Evolutionary conservation across 768 basidiomycete genomes (phyloP).

Genomic region (Suillus subalutaceus): DNA sequence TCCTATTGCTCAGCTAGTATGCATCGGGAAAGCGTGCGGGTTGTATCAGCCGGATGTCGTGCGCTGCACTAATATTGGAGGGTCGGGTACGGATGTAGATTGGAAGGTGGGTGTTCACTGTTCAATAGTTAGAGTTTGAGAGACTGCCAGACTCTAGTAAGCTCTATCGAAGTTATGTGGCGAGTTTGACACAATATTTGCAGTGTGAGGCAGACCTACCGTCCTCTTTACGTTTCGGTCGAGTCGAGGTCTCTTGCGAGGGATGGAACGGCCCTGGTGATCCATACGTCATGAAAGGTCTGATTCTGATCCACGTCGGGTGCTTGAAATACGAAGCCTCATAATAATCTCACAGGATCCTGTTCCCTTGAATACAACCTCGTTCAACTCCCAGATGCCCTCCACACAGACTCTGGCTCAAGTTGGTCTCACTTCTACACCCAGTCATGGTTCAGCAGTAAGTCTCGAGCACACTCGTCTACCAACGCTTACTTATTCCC

Average conservation of each 20-base stretch:
- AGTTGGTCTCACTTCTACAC: constrained; percentile 16
- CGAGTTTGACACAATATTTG: constrained; percentile 14
- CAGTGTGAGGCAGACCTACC: constrained; percentile 93
- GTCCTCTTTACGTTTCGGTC: constrained; percentile 77
- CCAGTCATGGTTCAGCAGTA: constrained; percentile 26
- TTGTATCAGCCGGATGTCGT: constrained; percentile 83
- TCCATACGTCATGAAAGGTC: constrained; percentile 83
- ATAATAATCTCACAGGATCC: constrained; percentile 55
- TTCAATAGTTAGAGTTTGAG: background rate
- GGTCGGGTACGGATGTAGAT: constrained; percentile 77
- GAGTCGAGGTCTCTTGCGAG: constrained; percentile 87
- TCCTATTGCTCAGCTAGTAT: constrained; percentile 78
- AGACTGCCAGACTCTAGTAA: background rate
- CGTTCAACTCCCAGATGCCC: constrained; percentile 58
- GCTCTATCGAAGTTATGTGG: constrained; percentile 5
- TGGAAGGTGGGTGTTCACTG: constrained; percentile 70
- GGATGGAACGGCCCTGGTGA: constrained; percentile 88
- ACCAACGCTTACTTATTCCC: constrained; percentile 8
- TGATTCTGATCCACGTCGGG: constrained; percentile 14
- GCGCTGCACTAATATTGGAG: constrained; percentile 81
- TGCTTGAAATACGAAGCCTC: background rate
- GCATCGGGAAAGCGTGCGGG: constrained; percentile 77
- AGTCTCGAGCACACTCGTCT: constrained; percentile 9
- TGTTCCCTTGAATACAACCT: constrained; percentile 87
- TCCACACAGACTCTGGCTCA: constrained; percentile 23